Evolutionary conservation across 495 filamentous ascomycete genomes (phyloP).

Genomic region (Penicillium taxi): DNA sequence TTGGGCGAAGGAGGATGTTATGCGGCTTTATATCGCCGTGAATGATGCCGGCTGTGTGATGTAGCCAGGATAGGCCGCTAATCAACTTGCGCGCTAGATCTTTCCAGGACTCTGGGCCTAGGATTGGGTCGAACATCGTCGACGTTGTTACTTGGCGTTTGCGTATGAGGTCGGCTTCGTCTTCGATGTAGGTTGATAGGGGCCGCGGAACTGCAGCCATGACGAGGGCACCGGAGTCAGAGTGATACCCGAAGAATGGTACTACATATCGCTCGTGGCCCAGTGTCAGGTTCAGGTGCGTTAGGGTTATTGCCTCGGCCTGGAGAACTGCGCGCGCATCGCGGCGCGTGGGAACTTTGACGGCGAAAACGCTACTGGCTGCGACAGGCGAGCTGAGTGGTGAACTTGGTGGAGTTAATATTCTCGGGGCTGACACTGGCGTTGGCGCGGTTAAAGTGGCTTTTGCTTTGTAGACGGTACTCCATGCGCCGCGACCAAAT

Average conservation of each 20-base stretch:
- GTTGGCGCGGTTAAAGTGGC: conserved; percentile 6
- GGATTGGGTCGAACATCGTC: conserved; percentile 48
- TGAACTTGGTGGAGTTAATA: conserved; percentile 42
- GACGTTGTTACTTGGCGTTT: conserved; percentile 26
- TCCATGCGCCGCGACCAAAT: conserved; percentile 54
- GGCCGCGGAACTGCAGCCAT: conserved; percentile 45
- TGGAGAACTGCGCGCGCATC: conserved; percentile 44
- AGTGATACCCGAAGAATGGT: conserved; percentile 49
- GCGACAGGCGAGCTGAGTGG: conserved; percentile 38
- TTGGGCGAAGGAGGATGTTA: conserved; percentile 33
- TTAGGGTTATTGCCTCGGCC: conserved; percentile 46
- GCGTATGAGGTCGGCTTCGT: conserved; percentile 23
- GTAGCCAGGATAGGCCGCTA: conserved; percentile 45
- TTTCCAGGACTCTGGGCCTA: conserved; percentile 33
- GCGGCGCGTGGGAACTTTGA: conserved; percentile 45
- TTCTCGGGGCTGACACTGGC: conserved; percentile 1
- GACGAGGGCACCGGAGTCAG: conserved; percentile 41
- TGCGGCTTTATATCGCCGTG: conserved; percentile 40
- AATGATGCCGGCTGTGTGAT: conserved; percentile 34
- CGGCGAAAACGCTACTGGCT: conserved; percentile 36
- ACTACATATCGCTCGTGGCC: conserved; percentile 37
- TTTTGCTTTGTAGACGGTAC: conserved; percentile 48
- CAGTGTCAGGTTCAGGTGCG: conserved; percentile 33
- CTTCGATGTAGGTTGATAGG: conserved; percentile 43
- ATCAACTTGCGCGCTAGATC: conserved; percentile 43